A percentile compares a stretch with the other conserved stretches of the same genome.
Evolutionary conservation across 495 filamentous ascomycete genomes (phyloP).

Genomic region (Staphylotrichum longicolle): DNA sequence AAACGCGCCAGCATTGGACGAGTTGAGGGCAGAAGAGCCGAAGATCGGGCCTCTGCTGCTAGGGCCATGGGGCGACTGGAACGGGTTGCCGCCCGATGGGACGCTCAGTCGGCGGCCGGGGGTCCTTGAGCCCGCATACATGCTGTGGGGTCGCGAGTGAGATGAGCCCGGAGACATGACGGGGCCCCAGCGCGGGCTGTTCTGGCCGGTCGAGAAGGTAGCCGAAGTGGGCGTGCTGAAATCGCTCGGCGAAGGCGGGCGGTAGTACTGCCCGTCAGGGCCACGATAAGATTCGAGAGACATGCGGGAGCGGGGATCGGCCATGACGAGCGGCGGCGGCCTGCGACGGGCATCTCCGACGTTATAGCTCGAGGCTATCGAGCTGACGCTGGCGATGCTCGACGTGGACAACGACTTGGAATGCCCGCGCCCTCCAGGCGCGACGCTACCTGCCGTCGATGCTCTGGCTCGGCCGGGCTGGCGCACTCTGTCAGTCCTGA

Average conservation of each 20-base stretch:
- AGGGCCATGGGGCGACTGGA: conserved; percentile 61
- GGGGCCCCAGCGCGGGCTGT: conserved; percentile 68
- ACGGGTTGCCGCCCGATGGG: conserved; percentile 71
- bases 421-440: conserved; percentile 70
- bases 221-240: conserved; percentile 73
- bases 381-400: conserved; percentile 62
- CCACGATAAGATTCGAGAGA: conserved; percentile 62
- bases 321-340: conserved; percentile 82
- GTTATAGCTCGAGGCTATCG: conserved; percentile 69
- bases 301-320: conserved; percentile 62
- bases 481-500: conserved; percentile 72
- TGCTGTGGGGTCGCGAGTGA: conserved; percentile 60
- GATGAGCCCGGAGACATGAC: conserved; percentile 67
- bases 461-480: conserved; percentile 71
- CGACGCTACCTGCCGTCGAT: conserved; percentile 63
- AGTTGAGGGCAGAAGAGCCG: conserved; percentile 50
- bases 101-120: conserved; percentile 78
- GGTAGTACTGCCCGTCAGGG: conserved; percentile 53
- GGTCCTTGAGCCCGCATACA: conserved; percentile 63
- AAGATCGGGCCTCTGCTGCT: conserved; percentile 58
- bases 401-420: conserved; percentile 80
- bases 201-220: conserved; percentile 68
- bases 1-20: conserved; percentile 53
- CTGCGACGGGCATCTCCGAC: conserved; percentile 62
- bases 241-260: conserved; percentile 62